A percentile compares a stretch with the other conserved stretches of the same genome.
These are phyloP conservation scores for Corymbia maculata DNA, from an alignment of 345 rosid species.

Conservation along the genomic window DNA sequence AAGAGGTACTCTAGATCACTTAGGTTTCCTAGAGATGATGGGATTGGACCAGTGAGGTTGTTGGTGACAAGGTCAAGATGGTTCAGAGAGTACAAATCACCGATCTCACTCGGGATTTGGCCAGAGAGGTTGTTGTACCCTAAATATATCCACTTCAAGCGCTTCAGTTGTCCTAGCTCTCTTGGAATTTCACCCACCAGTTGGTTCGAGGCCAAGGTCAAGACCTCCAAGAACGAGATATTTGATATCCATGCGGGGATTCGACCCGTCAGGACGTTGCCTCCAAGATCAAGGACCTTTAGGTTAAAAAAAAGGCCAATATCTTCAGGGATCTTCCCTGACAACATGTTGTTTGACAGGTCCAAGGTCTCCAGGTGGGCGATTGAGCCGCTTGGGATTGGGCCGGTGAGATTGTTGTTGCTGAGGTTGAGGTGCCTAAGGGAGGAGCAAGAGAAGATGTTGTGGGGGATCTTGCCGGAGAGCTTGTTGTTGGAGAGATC, in stretches of 20 bases:
- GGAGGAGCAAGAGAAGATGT: conserved; percentile 36
- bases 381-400: conserved; percentile 27
- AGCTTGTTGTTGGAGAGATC: conserved; percentile 65
- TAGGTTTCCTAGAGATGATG: conserved; percentile 54
- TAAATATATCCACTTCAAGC: conserved; percentile 71
- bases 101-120: conserved; percentile 55
- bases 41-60: conserved; percentile 68
- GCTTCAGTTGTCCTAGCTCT: conserved; percentile 39
- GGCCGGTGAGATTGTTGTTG: conserved; percentile 76
- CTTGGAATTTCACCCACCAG: conserved; percentile 48
- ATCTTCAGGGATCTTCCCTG: conserved; percentile 40
- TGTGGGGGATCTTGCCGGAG: conserved; percentile 38
- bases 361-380: conserved; percentile 47
- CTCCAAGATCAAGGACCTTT: conserved; percentile 70
- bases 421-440: conserved; percentile 70
- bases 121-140: conserved; percentile 90
- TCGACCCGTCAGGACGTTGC: conserved; percentile 54
- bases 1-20: conserved; percentile 49
- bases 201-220: conserved; percentile 79
- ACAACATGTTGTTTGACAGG: conserved; percentile 74
- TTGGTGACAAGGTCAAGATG: conserved; percentile 92
- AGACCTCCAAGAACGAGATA: conserved; percentile 35
- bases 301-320: conserved; percentile 49
- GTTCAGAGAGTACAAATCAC: conserved; percentile 34
- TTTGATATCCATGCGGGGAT: conserved; percentile 46